Conservation (phyloP, 2,329 filamentous ascomycete species). For the Fusarium sp. region DNA sequence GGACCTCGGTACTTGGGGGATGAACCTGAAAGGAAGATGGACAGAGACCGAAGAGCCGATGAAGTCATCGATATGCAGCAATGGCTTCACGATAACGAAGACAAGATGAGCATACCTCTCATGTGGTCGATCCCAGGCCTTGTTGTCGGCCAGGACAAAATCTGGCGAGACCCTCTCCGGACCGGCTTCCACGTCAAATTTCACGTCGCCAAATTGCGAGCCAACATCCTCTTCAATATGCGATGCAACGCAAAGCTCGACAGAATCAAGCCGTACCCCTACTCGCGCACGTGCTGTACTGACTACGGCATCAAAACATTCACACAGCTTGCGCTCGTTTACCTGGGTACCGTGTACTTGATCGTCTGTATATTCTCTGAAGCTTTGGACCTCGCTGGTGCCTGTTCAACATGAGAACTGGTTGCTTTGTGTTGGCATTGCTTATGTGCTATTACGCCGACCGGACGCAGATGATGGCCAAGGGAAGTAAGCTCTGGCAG, state of each 20-base stretch:
- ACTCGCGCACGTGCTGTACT: slow-evolving; percentile 63
- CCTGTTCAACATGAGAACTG: slow-evolving; percentile 33
- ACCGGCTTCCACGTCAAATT: slow-evolving; percentile 44
- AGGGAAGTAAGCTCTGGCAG: slow-evolving; percentile 20
- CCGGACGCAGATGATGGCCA: slow-evolving; percentile 43
- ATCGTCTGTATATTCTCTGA: slow-evolving; percentile 15
- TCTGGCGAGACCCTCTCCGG: slow-evolving; percentile 1
- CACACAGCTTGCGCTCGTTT: slow-evolving; percentile 35
- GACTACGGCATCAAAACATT: slow-evolving; percentile 51
- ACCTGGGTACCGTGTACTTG: slow-evolving; percentile 20
- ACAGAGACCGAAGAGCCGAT: not conserved
- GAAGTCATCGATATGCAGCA: slow-evolving; percentile 7
- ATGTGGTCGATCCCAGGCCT: slow-evolving; percentile 27
- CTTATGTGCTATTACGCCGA: slow-evolving; percentile 43
- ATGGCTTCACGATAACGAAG: not conserved
- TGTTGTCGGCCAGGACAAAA: slow-evolving; percentile 7
- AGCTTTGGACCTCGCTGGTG: not conserved
- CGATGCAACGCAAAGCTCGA: slow-evolving; percentile 59
- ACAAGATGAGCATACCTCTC: slow-evolving; percentile 17
- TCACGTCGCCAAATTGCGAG: slow-evolving; percentile 43
- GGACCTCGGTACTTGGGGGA: slow-evolving; percentile 34
- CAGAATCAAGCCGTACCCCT: slow-evolving; percentile 52
- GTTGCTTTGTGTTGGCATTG: slow-evolving; percentile 38
- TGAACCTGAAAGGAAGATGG: not conserved
- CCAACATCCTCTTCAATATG: slow-evolving; percentile 60